phyloP scores from a whole-genome alignment of 2,329 filamentous ascomycete species.

The Eurotiales sp. region DNA sequence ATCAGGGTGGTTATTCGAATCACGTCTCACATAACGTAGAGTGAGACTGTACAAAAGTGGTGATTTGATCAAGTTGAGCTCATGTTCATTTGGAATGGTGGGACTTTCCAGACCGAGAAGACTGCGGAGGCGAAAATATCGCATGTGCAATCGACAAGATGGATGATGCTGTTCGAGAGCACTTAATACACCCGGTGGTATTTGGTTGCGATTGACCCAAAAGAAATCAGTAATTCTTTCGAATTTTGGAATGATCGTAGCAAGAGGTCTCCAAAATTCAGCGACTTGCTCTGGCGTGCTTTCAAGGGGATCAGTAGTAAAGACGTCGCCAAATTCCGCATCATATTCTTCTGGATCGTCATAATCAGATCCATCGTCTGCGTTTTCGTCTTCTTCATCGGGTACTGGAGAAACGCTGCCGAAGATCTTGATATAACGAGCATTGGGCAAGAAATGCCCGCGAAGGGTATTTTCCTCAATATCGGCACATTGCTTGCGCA shows the following conservation, averaged over 20 bases:
- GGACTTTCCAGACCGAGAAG: not conserved
- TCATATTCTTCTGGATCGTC: not conserved
- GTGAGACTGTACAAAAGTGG: slow-evolving; percentile 6
- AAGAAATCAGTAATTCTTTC: slow-evolving; percentile 1
- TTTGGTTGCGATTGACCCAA: slow-evolving; percentile 3
- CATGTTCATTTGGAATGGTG: not conserved
- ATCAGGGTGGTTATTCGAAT: not conserved
- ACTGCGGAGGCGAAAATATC: slow-evolving; percentile 2
- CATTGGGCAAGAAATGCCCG: not conserved
- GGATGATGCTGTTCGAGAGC: slow-evolving; percentile 5
- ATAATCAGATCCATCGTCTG: not conserved
- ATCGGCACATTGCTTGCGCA: not conserved
- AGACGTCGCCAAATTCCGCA: not conserved
- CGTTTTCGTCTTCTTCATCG: not conserved
- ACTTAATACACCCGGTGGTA: not conserved
- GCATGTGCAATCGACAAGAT: slow-evolving; percentile 8
- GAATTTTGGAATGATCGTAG: not conserved
- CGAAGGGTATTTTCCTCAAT: not conserved
- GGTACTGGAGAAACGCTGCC: not conserved
- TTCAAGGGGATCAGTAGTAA: not conserved
- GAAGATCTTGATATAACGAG: not conserved
- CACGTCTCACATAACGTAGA: not conserved
- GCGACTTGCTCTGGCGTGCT: not conserved
- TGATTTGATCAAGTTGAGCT: slow-evolving; percentile 4
- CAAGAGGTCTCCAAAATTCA: not conserved